Evolutionary conservation across 495 filamentous ascomycete genomes (phyloP).

Genomic region (Thozetella sp.): DNA sequence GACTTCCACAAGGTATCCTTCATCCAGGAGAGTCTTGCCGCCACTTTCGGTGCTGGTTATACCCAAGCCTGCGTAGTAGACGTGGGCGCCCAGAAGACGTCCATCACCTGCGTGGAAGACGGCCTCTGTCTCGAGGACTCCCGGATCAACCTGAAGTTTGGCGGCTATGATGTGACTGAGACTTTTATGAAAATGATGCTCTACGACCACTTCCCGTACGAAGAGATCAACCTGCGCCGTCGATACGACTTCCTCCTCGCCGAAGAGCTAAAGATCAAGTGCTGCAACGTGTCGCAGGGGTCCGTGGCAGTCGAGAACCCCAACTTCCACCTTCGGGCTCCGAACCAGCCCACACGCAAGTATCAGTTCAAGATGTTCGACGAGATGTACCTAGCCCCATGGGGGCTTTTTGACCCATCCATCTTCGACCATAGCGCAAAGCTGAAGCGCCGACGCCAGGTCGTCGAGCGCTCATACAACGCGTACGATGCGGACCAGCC

Average conservation of each 20-base stretch:
- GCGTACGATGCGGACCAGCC: slow-evolving; percentile 83
- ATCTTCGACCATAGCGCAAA: slow-evolving; percentile 84
- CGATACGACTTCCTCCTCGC: slow-evolving; percentile 92
- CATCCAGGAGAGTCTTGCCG: slow-evolving; percentile 92
- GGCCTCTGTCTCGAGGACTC: slow-evolving; percentile 94
- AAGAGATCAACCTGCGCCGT: slow-evolving; percentile 86
- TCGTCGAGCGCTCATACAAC: slow-evolving; percentile 85
- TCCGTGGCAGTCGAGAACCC: slow-evolving; percentile 79
- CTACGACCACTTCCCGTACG: slow-evolving; percentile 89
- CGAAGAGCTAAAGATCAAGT: slow-evolving; percentile 90
- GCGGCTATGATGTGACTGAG: slow-evolving; percentile 90
- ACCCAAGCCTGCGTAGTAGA: slow-evolving; percentile 93
- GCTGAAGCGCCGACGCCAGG: slow-evolving; percentile 71
- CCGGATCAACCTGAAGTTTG: slow-evolving; percentile 87
- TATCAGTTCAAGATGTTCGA: slow-evolving; percentile 96
- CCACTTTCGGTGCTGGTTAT: slow-evolving; percentile 94
- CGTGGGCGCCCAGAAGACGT: slow-evolving; percentile 96
- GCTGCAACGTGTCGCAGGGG: slow-evolving; percentile 82
- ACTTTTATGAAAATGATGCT: slow-evolving; percentile 97
- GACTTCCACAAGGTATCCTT: slow-evolving; percentile 87
- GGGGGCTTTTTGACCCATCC: slow-evolving; percentile 84
- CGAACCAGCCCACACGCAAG: slow-evolving; percentile 85
- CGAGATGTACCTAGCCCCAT: slow-evolving; percentile 85
- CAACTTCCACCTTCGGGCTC: slow-evolving; percentile 87
- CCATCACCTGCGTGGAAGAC: slow-evolving; percentile 96